Percentiles rank a stretch among this genome's conserved stretches.
phyloP scores from a whole-genome alignment of 495 filamentous ascomycete species.

The Bacidia gigantensis region DNA sequence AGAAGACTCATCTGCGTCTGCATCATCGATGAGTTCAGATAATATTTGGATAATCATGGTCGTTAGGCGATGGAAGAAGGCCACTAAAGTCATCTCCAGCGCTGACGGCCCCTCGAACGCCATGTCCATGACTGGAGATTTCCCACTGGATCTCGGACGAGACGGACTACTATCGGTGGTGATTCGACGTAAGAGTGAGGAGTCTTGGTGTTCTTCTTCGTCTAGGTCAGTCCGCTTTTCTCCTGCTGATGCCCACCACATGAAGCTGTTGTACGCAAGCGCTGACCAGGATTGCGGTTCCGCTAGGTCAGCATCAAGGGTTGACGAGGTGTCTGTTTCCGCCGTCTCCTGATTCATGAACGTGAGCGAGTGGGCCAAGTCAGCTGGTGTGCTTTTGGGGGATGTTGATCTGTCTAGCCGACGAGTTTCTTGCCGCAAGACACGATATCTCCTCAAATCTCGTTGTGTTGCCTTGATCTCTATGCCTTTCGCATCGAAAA shows the following conservation, averaged over 20 bases:
- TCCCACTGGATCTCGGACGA: conserved; percentile 8
- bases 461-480: conserved; percentile 79
- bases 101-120: conserved; percentile 1
- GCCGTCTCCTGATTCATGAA: conserved; percentile 14
- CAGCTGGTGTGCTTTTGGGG: conserved; percentile 15
- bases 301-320: conserved; percentile 33
- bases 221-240: conserved; percentile 49
- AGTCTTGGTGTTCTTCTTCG: conserved; percentile 25
- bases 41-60: conserved; percentile 54
- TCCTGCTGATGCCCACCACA: conserved; percentile 97
- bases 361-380: conserved; percentile 17
- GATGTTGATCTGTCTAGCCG: conserved; percentile 24
- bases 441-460: conserved; percentile 65
- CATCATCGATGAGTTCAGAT: conserved; percentile 50
- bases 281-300: conserved; percentile 81
- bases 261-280: conserved; percentile 79
- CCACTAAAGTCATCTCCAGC: conserved; percentile 63
- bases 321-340: conserved; percentile 25
- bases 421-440: conserved; percentile 53
- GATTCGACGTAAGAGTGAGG: conserved; percentile 22
- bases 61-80: conserved; percentile 85
- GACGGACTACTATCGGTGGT: conserved; percentile 23
- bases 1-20: conserved; percentile 29
- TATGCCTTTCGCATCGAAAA: conserved; percentile 47
- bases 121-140: conserved; percentile 15